Evolutionary conservation across 2,329 filamentous ascomycete species (phyloP).

Genomic region (Colletotrichum magnum): DNA sequence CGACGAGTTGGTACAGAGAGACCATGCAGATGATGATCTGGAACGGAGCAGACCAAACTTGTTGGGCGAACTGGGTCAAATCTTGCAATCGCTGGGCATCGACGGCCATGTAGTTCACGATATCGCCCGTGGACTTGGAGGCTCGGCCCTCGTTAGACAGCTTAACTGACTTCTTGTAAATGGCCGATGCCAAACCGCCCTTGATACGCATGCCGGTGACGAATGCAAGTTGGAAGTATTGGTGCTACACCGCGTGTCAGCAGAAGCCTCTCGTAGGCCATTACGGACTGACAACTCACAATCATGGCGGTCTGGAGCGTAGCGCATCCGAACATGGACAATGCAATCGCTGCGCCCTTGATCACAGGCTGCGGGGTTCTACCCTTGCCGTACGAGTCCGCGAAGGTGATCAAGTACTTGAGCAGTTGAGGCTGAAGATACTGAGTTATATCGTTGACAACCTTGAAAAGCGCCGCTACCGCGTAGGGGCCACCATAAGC

Average conservation of each 20-base stretch:
- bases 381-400: conserved; percentile 76
- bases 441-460: conserved; percentile 86
- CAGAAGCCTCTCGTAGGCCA: not conserved
- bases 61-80: conserved; percentile 93
- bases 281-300: conserved; percentile 46
- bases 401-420: conserved; percentile 85
- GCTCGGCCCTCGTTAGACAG: conserved; percentile 94
- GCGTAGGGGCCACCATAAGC: conserved; percentile 90
- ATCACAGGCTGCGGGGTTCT: conserved; percentile 76
- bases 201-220: conserved; percentile 98
- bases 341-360: conserved; percentile 87
- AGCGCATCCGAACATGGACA: conserved; percentile 93
- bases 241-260: conserved; percentile 67
- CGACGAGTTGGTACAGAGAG: conserved; percentile 95
- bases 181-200: conserved; percentile 87
- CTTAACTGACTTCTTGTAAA: conserved; percentile 91
- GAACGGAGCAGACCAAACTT: conserved; percentile 96
- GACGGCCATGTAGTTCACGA: conserved; percentile 99
- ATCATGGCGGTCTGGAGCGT: conserved; percentile 89
- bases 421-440: conserved; percentile 94
- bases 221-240: conserved; percentile 97
- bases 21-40: conserved; percentile 97
- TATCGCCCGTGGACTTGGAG: conserved; percentile 93
- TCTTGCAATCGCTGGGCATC: conserved; percentile 97
- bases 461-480: conserved; percentile 87